Conservation (phyloP, 306 rosid genomes). For the Coriaria nepalensis region DNA sequence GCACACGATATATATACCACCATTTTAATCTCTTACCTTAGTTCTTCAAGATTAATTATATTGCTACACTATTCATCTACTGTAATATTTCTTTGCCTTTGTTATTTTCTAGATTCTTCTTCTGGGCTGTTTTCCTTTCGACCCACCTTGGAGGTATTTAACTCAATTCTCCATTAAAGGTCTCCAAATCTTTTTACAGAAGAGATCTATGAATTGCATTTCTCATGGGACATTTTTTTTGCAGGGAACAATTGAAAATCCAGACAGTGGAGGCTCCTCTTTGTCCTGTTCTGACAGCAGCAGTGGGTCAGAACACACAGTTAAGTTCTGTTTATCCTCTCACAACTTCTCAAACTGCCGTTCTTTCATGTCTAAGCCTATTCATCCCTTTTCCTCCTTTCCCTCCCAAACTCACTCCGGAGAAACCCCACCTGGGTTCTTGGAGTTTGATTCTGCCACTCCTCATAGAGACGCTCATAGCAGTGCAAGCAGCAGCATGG, state of each 20-base stretch:
- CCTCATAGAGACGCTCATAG: conserved; percentile 53
- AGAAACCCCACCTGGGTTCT: conserved; percentile 31
- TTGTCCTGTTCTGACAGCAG: conserved; percentile 63
- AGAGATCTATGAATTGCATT: not conserved
- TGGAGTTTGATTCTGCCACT: conserved; percentile 43
- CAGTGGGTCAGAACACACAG: conserved; percentile 50
- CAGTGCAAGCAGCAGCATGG: conserved; percentile 69
- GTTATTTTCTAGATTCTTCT: conserved; percentile 41
- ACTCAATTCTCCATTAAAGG: too few relatives aligned
- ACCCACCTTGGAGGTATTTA: conserved; percentile 56
- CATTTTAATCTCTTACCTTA: too few relatives aligned
- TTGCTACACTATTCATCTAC: conserved; percentile 11
- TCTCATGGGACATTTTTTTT: conserved; percentile 9
- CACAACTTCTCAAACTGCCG: conserved; percentile 39
- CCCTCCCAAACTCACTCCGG: conserved; percentile 30
- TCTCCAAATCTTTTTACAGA: too few relatives aligned
- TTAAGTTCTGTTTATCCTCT: conserved; percentile 40
- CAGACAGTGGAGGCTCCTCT: conserved; percentile 33
- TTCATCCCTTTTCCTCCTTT: conserved; percentile 61
- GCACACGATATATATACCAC: too few relatives aligned
- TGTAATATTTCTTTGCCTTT: conserved; percentile 15
- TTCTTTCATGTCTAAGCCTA: conserved; percentile 78
- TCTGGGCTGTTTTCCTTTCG: conserved; percentile 31
- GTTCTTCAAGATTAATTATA: too few relatives aligned
- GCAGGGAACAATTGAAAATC: conserved; percentile 72